Conservation (phyloP, 202 grass and related monocot genomes). For the Thinopyrum obtusiflorum region DNA sequence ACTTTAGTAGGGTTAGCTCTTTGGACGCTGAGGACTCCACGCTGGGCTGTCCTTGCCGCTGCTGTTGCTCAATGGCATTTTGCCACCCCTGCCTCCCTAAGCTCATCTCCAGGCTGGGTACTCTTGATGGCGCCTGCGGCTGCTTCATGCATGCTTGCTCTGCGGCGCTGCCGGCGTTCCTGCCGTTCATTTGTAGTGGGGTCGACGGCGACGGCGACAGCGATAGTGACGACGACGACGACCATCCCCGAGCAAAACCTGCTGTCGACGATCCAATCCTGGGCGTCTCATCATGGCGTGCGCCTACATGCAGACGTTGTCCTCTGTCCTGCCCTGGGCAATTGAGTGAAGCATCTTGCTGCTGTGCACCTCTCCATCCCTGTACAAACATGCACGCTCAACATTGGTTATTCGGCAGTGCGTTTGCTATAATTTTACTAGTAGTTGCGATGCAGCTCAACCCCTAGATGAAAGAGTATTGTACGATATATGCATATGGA, state of each 20-base stretch:
- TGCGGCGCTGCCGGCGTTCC: background rate
- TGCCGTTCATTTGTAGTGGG: background rate
- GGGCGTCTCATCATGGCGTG: constrained; percentile 6
- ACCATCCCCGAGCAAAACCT: constrained; percentile 27
- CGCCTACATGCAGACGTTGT: constrained; percentile 1
- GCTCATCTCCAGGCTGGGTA: constrained; percentile 57
- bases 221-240: background rate
- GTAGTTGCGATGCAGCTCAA: background rate
- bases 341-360: constrained; percentile 18
- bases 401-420: background rate
- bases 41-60: constrained; percentile 26
- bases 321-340: constrained; percentile 3
- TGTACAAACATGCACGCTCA: constrained; percentile 25
- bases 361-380: constrained; percentile 33
- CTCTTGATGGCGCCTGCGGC: constrained; percentile 27
- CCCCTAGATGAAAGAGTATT: background rate
- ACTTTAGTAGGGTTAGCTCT: constrained; percentile 51
- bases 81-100: constrained; percentile 55
- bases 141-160: constrained; percentile 18
- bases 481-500: no score
- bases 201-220: background rate
- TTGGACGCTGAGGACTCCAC: constrained; percentile 26
- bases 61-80: constrained; percentile 17
- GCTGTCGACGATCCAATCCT: constrained; percentile 15
- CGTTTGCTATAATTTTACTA: background rate